Evolutionary conservation across 768 basidiomycete genomes (phyloP).

Genomic region (Pleurotus djamor): DNA sequence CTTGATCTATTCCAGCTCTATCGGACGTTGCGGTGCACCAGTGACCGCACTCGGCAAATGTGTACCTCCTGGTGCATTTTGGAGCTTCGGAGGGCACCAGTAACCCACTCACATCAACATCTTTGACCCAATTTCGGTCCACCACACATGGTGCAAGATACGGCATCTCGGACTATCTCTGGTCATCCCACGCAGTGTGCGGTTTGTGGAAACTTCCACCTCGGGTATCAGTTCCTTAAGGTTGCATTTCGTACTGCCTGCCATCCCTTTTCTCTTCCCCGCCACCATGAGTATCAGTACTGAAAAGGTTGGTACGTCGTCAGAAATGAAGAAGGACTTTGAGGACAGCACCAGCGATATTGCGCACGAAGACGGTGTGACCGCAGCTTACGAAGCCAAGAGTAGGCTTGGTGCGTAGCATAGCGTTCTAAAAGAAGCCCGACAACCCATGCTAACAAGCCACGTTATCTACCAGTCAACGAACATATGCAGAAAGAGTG

Average conservation of each 20-base stretch:
- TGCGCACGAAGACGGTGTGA: neutral
- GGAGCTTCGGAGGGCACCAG: no score
- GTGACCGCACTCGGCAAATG: no score
- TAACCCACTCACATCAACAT: no score
- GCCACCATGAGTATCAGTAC: neutral
- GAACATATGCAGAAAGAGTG: conserved; percentile 44
- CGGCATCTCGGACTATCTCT: neutral
- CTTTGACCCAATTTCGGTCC: no score
- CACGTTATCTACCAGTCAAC: conserved; percentile 30
- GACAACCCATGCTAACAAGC: neutral
- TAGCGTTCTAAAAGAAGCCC: neutral
- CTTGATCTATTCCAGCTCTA: no score
- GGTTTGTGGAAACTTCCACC: neutral
- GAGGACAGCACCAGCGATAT: neutral
- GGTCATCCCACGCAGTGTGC: neutral
- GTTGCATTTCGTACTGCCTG: neutral
- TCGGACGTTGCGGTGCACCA: no score
- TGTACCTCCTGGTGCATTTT: no score
- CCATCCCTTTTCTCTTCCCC: neutral
- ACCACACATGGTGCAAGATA: neutral
- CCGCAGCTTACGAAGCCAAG: neutral
- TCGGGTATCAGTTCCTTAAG: neutral
- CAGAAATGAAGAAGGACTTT: neutral
- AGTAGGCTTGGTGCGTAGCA: neutral
- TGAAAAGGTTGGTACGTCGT: neutral